Percentiles rank a stretch among this genome's conserved stretches.
Evolutionary conservation across 1,139 yeast species (phyloP).

Genomic region (Lodderomyces elongisporus): DNA sequence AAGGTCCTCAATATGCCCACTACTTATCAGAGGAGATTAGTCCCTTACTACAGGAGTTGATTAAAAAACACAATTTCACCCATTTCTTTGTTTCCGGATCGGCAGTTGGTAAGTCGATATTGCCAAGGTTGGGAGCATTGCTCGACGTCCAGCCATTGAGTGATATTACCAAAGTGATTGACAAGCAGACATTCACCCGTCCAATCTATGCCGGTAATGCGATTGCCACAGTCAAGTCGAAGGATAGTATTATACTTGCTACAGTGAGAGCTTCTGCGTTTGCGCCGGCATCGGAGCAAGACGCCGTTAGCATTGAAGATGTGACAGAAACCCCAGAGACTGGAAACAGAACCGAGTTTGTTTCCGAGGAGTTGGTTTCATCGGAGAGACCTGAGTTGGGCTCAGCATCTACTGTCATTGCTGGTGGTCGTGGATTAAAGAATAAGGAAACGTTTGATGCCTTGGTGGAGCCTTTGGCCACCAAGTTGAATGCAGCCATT

Average conservation of each 20-base stretch:
- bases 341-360: slow-evolving; percentile 47
- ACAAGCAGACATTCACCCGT: slow-evolving; percentile 72
- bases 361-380: slow-evolving; percentile 65
- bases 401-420: slow-evolving; percentile 72
- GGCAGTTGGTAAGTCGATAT: slow-evolving; percentile 77
- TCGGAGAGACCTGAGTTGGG: slow-evolving; percentile 91
- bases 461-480: slow-evolving; percentile 78
- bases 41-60: slow-evolving; percentile 49
- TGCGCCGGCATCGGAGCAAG: slow-evolving; percentile 44
- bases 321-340: slow-evolving; percentile 32
- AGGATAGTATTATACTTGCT: slow-evolving; percentile 59
- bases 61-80: slow-evolving; percentile 41
- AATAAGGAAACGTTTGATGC: slow-evolving; percentile 82
- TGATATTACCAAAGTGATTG: slow-evolving; percentile 67
- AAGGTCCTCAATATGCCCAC: slow-evolving; percentile 47
- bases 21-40: slow-evolving; percentile 62
- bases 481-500: slow-evolving; percentile 80
- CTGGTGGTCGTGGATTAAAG: slow-evolving; percentile 95
- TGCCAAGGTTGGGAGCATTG: slow-evolving; percentile 84
- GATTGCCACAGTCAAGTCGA: slow-evolving; percentile 70
- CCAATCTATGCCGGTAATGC: slow-evolving; percentile 98
- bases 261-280: slow-evolving; percentile 88
- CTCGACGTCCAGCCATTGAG: slow-evolving; percentile 85
- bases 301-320: slow-evolving; percentile 51
- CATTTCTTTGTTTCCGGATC: slow-evolving; percentile 82